A percentile compares a stretch with the other conserved stretches of the same genome.
Conservation (phyloP, 169 alveolate genomes). For the Amoebophrya sp. region DNA sequence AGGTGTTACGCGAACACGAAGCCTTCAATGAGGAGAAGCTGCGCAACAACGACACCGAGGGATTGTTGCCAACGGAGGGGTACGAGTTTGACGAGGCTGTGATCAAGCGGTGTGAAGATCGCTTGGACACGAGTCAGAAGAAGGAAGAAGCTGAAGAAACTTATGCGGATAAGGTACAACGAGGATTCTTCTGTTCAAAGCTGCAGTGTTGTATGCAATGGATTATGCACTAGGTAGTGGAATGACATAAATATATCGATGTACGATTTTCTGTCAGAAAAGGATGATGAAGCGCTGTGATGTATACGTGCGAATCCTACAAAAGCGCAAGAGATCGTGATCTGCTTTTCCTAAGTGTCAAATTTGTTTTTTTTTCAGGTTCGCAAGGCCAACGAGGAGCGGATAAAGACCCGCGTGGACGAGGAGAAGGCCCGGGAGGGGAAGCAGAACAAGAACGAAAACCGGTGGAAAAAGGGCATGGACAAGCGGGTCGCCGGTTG, state of each 20-base stretch:
- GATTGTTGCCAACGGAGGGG: neutral
- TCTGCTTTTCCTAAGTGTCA: neutral
- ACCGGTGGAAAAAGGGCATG: neutral
- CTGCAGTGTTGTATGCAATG: no score
- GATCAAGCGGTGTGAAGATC: neutral
- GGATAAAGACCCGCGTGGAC: neutral
- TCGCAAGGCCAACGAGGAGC: neutral
- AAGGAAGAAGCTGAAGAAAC: neutral
- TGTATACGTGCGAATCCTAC: no score
- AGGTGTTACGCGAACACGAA: neutral
- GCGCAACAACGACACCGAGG: neutral
- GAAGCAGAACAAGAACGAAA: neutral
- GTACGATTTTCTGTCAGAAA: no score
- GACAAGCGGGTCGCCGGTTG: slow-evolving; percentile 1
- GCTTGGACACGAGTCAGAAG: no score
- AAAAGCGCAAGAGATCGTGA: no score
- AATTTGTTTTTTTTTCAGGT: neutral
- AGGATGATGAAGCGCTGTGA: no score
- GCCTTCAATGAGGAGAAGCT: neutral
- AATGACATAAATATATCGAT: no score
- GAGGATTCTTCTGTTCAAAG: no score
- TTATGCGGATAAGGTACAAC: neutral
- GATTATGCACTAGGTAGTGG: no score
- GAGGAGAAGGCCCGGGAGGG: neutral
- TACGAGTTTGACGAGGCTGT: neutral